Evolutionary conservation across 345 rosid genomes (phyloP).

Genomic region (Gossypium ekmanianum): DNA sequence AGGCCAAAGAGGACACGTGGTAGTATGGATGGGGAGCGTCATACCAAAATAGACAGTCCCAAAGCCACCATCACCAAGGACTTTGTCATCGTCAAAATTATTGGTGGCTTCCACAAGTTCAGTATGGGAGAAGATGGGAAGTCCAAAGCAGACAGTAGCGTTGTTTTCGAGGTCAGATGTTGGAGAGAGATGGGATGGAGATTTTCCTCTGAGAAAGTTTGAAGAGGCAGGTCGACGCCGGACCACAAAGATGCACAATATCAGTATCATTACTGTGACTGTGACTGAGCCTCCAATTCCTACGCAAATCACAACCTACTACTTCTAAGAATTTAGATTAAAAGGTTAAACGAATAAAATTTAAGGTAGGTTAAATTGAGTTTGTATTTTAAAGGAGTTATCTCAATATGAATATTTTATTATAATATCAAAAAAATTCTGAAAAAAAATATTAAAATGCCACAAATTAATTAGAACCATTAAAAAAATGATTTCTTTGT

Average conservation of each 20-base stretch:
- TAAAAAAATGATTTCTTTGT: too few species aligned
- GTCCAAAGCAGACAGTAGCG: slow-evolving; percentile 30
- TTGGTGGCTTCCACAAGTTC: slow-evolving; percentile 66
- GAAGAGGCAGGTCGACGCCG: slow-evolving; percentile 16
- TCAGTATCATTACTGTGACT: slow-evolving; percentile 22
- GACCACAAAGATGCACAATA: slow-evolving; percentile 17
- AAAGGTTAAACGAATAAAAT: too few species aligned
- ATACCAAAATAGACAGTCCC: slow-evolving; percentile 70
- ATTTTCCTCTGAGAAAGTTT: slow-evolving; percentile 23
- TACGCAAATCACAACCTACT: background rate
- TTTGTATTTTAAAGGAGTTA: too few species aligned
- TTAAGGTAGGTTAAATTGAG: too few species aligned
- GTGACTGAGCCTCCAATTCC: slow-evolving; percentile 36
- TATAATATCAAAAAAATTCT: too few species aligned
- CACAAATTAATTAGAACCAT: too few species aligned
- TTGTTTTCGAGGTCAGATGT: slow-evolving; percentile 37
- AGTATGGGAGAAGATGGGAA: slow-evolving; percentile 48
- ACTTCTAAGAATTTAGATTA: too few species aligned
- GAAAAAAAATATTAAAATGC: too few species aligned
- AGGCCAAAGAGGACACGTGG: background rate
- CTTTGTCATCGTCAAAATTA: slow-evolving; percentile 38
- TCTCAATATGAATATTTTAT: too few species aligned
- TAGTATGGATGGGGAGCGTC: background rate
- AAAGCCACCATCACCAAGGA: slow-evolving; percentile 72
- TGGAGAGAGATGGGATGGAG: slow-evolving; percentile 21